Base-by-base conservation (phyloP, 352 stramenopile species). In the Phytopythium ostracodes region DNA sequence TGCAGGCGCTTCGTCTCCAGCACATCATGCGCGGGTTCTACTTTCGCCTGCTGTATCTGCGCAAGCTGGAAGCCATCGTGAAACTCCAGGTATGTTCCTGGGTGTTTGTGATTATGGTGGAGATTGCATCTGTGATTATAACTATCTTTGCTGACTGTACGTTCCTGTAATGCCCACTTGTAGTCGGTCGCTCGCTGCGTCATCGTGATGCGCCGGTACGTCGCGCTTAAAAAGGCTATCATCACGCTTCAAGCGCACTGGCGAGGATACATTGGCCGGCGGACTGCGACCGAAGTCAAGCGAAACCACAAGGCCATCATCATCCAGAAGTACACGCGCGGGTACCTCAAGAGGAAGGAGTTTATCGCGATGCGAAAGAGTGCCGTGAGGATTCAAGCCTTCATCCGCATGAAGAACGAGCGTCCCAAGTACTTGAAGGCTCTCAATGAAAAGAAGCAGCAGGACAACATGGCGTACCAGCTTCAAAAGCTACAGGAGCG, bases 101-200 rank as follows among this genome's bases (percentile, higher is more conserved):
- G 8, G 7, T 33, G 7, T 33, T 3, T 33, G 62, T 38, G 31
- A 12, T 55, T 40, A 20, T 62, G 20, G 5, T 27, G 42, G 36
- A 36, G 18, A 42, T 42, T 43, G 38, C 47, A 8, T 9, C 6
- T 10, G 27, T 15, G 47, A 54, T 38, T 36, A 6, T 10, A 11
- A 38, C 38, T 60, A 33, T 35, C 20, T 2, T 24, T 25, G 25
- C 1, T 29, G 22, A 17, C 25, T 50, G 4, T 38, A 15, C 24
- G 18, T 18, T n/a, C 6, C 27, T 8, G 11, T 52, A 24, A 24
- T 18, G 44, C n/a, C 18, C 20, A 10, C 18, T 8, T 9, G 35
- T 68, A 94, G 84, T 94, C 86, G 12, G 84, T 95, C 59, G 81
- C 79, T 63, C 82, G 86, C 20, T 95, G 86, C 25, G 79, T 95